A percentile compares a stretch with the other conserved stretches of the same genome.
Evolutionary conservation across 2,329 filamentous ascomycete species (phyloP).

Genomic region (Fusarium dlaminii): DNA sequence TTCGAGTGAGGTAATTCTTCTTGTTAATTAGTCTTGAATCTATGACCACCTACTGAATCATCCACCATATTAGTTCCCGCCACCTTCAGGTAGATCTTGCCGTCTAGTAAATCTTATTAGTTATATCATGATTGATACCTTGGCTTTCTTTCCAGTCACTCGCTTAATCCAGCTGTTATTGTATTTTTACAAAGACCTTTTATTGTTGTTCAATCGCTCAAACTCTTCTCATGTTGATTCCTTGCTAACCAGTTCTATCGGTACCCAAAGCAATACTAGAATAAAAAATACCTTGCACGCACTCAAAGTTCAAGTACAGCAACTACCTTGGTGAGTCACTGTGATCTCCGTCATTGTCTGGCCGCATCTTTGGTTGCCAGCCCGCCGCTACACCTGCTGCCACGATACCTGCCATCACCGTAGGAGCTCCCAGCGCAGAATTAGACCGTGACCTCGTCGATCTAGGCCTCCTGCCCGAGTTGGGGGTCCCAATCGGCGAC

Average conservation of each 20-base stretch:
- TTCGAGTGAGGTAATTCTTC: not conserved
- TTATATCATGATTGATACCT: not conserved
- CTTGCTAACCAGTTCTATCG: constrained; percentile 32
- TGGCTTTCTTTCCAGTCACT: not conserved
- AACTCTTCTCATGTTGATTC: constrained; percentile 20
- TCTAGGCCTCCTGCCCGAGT: constrained; percentile 71
- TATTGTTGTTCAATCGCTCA: constrained; percentile 5
- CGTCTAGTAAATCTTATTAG: not conserved
- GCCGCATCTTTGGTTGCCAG: constrained; percentile 71
- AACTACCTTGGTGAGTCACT: constrained; percentile 40
- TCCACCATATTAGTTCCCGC: constrained; percentile 6
- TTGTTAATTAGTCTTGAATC: not conserved
- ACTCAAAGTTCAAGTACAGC: constrained; percentile 14
- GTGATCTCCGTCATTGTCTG: constrained; percentile 38
- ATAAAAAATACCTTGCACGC: constrained; percentile 24
- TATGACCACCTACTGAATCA: constrained; percentile 7
- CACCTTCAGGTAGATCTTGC: not conserved
- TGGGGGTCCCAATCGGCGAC: constrained; percentile 63
- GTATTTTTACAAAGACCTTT: not conserved
- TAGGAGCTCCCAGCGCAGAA: constrained; percentile 77
- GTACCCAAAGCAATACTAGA: constrained; percentile 37
- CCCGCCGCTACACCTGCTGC: constrained; percentile 79
- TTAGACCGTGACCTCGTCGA: constrained; percentile 73
- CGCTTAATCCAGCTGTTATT: too few relatives aligned
- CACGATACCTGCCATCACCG: constrained; percentile 85